Evolutionary conservation across 108 stramenopile genomes (phyloP).

Genomic region (Skeletonema marinoi): DNA sequence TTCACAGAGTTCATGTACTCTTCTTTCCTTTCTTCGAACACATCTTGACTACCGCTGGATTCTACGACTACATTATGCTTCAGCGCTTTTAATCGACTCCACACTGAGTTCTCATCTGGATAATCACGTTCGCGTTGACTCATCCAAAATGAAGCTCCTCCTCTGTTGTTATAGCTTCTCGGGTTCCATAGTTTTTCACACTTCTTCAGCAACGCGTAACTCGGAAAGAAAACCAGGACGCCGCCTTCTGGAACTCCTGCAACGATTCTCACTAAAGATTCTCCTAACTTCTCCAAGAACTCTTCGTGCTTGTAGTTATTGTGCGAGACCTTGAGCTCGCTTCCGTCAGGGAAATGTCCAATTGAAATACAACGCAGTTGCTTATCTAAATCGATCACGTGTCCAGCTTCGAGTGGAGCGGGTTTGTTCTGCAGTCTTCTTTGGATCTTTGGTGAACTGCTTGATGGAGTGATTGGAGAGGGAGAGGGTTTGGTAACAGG

Average conservation of each 20-base stretch:
- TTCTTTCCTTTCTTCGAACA: slow-evolving; percentile 64
- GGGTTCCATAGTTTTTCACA: slow-evolving; percentile 64
- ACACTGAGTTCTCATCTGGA: slow-evolving; percentile 27
- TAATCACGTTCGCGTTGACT: slow-evolving; percentile 6
- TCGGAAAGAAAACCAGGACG: slow-evolving; percentile 75
- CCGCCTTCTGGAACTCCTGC: slow-evolving; percentile 69
- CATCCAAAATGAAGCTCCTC: slow-evolving; percentile 17
- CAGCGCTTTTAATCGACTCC: slow-evolving; percentile 48
- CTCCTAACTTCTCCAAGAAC: slow-evolving; percentile 68
- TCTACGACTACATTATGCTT: slow-evolving; percentile 78
- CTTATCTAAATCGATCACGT: slow-evolving; percentile 69
- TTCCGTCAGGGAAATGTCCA: slow-evolving; percentile 73
- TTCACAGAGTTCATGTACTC: slow-evolving; percentile 56
- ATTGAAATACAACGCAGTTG: slow-evolving; percentile 71
- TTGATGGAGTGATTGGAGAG: slow-evolving; percentile 1
- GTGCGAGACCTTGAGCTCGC: slow-evolving; percentile 56
- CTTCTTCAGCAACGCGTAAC: slow-evolving; percentile 62
- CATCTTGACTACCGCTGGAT: slow-evolving; percentile 58
- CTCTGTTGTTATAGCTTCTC: neutral
- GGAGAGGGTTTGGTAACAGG: neutral
- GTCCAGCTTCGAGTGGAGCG: slow-evolving; percentile 76
- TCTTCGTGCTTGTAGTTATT: slow-evolving; percentile 50
- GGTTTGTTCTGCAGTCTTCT: slow-evolving; percentile 64
- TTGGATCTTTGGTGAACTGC: slow-evolving; percentile 1
- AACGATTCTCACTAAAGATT: slow-evolving; percentile 62